phyloP scores from a whole-genome alignment of 2,329 filamentous ascomycete genomes.

The Phaeoacremonium minimum region DNA sequence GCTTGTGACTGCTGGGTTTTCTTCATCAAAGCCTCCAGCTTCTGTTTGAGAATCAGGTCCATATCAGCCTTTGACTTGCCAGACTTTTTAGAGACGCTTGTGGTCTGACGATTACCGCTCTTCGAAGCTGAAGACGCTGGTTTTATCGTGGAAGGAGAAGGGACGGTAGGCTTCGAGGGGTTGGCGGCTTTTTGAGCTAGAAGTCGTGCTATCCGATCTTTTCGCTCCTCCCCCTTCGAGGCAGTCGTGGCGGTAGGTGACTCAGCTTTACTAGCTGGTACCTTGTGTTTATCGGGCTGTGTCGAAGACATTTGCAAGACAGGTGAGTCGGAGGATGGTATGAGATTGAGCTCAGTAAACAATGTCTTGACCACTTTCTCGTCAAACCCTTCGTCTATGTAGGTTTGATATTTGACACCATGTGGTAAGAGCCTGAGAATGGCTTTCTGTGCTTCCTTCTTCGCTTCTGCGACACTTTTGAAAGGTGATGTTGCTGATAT shows the following conservation, averaged over 20 bases:
- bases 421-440: conserved; percentile 60
- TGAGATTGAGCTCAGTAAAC: conserved; percentile 65
- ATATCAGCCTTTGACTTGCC: conserved; percentile 62
- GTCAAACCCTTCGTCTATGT: conserved; percentile 70
- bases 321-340: conserved; percentile 23
- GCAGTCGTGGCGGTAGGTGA: conserved; percentile 11
- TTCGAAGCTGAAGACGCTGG: no score
- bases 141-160: no score
- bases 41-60: conserved; percentile 68
- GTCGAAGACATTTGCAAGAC: neutral
- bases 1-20: conserved; percentile 45
- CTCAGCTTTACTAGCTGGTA: no score
- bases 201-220: conserved; percentile 72
- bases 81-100: no score
- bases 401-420: conserved; percentile 69
- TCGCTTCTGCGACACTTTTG: conserved; percentile 33
- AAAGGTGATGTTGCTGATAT: conserved; percentile 14
- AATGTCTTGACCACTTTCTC: conserved; percentile 56
- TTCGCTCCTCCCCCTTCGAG: conserved; percentile 56
- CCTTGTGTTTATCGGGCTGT: no score
- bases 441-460: conserved; percentile 60
- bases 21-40: conserved; percentile 67
- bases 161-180: no score
- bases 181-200: conserved; percentile 69
- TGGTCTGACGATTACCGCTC: no score